These are phyloP conservation scores for Bocquillonia castaneifolia DNA, from an alignment of 441 rosid genomes.

Conservation along the genomic window DNA sequence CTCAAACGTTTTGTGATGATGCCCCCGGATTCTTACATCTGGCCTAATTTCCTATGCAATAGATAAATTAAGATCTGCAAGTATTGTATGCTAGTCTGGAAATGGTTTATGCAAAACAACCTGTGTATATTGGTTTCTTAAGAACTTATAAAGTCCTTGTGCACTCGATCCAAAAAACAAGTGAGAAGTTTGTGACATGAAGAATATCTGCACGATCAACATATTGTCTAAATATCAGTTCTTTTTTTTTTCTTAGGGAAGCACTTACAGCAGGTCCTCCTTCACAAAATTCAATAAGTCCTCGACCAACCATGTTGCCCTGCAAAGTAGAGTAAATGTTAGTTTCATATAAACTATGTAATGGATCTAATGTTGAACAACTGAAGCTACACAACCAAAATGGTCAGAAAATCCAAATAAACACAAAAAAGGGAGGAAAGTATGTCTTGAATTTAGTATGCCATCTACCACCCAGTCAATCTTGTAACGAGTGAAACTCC, in stretches of 20 bases:
- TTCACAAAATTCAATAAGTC: conserved; percentile 70
- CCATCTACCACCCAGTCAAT: background rate
- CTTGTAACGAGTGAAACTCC: background rate
- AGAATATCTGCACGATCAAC: background rate
- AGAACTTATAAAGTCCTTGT: background rate
- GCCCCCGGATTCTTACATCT: background rate
- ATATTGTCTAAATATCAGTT: background rate
- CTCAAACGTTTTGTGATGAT: background rate
- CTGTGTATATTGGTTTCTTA: background rate
- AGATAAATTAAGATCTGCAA: background rate
- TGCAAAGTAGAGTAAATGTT: conserved; percentile 24
- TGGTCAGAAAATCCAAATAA: background rate
- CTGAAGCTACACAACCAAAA: background rate
- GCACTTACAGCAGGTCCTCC: conserved; percentile 71
- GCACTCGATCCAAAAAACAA: background rate
- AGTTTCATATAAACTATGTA: background rate
- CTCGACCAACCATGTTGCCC: conserved; percentile 74
- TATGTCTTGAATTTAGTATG: background rate
- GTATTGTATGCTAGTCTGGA: background rate
- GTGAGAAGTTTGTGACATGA: background rate
- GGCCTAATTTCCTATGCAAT: background rate
- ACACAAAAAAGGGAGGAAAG: background rate
- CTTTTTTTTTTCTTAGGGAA: background rate
- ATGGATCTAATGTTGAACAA: background rate
- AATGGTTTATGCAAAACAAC: background rate